Conservation (phyloP, 108 stramenopile genomes). For the Parietichytrium sp. region DNA sequence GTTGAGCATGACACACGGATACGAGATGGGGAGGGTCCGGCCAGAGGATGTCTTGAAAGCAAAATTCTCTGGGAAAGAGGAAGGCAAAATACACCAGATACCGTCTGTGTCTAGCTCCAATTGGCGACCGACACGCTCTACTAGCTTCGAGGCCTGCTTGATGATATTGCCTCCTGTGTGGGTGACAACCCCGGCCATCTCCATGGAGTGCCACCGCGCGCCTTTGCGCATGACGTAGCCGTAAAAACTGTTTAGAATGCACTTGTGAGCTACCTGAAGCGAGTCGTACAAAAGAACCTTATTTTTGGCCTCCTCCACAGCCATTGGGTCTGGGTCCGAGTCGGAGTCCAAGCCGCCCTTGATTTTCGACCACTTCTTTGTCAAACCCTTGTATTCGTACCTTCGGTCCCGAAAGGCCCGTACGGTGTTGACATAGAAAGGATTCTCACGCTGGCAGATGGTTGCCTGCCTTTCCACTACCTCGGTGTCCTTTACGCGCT, state of each 20-base stretch:
- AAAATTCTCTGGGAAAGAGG: conserved; percentile 91
- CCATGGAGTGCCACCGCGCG: conserved; percentile 98
- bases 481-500: conserved; percentile 91
- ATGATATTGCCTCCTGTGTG: conserved; percentile 96
- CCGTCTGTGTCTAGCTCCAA: conserved; percentile 99
- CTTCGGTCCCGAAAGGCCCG: conserved; percentile 95
- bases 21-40: conserved; percentile 73
- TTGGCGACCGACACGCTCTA: conserved; percentile 95
- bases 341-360: conserved; percentile 55
- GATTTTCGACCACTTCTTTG: conserved; percentile 85
- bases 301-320: conserved; percentile 85
- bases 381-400: conserved; percentile 95
- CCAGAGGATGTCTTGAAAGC: conserved; percentile 67
- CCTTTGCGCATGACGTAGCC: conserved; percentile 99
- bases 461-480: conserved; percentile 81
- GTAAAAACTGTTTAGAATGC: conserved; percentile 93
- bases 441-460: conserved; percentile 98
- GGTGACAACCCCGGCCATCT: conserved; percentile 99
- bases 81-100: conserved; percentile 98
- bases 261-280: conserved; percentile 98
- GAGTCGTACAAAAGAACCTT: conserved; percentile 90
- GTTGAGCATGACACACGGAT: conserved; percentile 98
- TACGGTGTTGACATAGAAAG: conserved; percentile 97
- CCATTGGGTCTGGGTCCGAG: conserved; percentile 61
- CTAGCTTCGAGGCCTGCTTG: conserved; percentile 86